These are phyloP conservation scores for Plenodomus tracheiphilus DNA, from an alignment of 2,329 filamentous ascomycete genomes.

Conservation along the genomic window DNA sequence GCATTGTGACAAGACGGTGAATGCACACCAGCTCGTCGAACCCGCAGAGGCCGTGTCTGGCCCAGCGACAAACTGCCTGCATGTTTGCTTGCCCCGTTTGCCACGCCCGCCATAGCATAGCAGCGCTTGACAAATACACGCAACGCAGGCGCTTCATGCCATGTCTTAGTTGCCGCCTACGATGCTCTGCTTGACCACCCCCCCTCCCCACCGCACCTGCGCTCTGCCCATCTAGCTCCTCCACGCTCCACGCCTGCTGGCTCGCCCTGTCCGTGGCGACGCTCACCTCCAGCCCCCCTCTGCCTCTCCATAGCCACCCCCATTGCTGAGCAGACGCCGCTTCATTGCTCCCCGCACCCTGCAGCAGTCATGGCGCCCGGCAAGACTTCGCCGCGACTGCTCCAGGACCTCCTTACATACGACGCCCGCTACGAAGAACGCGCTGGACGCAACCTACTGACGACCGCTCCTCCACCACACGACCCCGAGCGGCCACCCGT, in stretches of 20 bases:
- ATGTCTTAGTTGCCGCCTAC: constrained; percentile 19
- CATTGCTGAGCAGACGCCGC: neutral
- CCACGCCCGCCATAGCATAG: no score
- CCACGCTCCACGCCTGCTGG: neutral
- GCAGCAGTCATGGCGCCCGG: constrained; percentile 33
- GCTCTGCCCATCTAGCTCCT: neutral
- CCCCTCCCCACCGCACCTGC: constrained; percentile 2
- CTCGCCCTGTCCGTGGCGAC: no score
- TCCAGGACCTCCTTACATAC: constrained; percentile 57
- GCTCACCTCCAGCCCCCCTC: neutral
- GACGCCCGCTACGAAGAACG: constrained; percentile 53
- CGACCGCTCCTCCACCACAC: constrained; percentile 60
- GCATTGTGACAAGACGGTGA: no score
- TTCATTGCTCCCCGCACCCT: constrained; percentile 8
- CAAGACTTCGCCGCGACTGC: constrained; percentile 55
- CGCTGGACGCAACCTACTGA: constrained; percentile 59
- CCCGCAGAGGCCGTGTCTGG: no score
- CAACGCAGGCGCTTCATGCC: no score
- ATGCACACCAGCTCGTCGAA: no score
- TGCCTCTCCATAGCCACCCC: constrained; percentile 1
- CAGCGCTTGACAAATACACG: no score
- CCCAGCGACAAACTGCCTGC: no score
- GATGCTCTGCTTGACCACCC: constrained; percentile 14
- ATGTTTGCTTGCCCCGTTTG: no score
- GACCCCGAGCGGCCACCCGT: constrained; percentile 39